These are phyloP conservation scores for Boletus vermiculosoides DNA, from an alignment of 768 basidiomycete genomes.

Conservation along the genomic window DNA sequence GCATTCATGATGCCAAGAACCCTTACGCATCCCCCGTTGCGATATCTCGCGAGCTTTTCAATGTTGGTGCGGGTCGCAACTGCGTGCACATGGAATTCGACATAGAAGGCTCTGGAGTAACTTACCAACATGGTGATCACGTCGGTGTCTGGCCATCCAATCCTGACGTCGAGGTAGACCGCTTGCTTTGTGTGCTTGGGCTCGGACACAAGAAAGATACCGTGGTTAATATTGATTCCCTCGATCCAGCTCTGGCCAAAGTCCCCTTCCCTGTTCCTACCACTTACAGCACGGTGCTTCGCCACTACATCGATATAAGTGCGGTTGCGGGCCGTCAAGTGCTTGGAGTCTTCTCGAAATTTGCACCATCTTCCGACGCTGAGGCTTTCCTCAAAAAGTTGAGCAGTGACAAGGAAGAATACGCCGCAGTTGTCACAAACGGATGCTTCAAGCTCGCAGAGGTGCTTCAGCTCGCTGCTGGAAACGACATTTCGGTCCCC, in stretches of 20 bases:
- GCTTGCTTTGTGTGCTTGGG: constrained; percentile 83
- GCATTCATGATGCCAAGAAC: constrained; percentile 98
- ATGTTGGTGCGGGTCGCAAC: constrained; percentile 69
- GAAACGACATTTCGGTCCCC: constrained; percentile 58
- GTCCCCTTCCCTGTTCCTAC: constrained; percentile 98
- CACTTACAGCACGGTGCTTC: constrained; percentile 88
- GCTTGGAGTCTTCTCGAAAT: constrained; percentile 82
- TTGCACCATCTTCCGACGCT: constrained; percentile 79
- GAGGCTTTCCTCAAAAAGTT: constrained; percentile 70
- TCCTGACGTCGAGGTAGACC: constrained; percentile 86
- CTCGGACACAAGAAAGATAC: constrained; percentile 76
- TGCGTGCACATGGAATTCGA: constrained; percentile 94
- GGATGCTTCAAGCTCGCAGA: constrained; percentile 92
- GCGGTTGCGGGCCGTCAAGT: constrained; percentile 94
- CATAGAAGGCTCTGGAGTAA: constrained; percentile 92
- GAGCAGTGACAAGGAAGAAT: constrained; percentile 86
- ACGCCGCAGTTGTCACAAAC: constrained; percentile 69
- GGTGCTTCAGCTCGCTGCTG: constrained; percentile 86
- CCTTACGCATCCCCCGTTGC: constrained; percentile 86
- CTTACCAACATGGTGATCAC: constrained; percentile 99
- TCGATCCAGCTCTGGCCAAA: constrained; percentile 96
- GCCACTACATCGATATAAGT: constrained; percentile 96
- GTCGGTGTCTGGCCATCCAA: constrained; percentile 97
- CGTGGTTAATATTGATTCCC: constrained; percentile 91
- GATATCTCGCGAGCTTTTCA: constrained; percentile 81